phyloP scores from a whole-genome alignment of 2,329 filamentous ascomycete genomes.

The Amylocarpus encephaloides region DNA sequence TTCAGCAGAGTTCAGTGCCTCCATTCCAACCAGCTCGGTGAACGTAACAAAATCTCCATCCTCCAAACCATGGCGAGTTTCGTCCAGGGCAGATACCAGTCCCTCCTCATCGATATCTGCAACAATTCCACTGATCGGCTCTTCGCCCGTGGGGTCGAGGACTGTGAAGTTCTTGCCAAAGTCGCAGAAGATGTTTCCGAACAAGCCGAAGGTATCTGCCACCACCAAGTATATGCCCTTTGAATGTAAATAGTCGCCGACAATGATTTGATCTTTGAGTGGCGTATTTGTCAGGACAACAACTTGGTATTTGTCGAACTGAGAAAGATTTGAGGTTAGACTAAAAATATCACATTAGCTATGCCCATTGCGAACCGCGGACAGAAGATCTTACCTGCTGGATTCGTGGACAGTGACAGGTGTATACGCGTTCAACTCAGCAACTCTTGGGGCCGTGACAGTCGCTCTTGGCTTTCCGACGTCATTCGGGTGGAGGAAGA shows the following conservation, averaged over 20 bases:
- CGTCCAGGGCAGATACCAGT: conserved; percentile 85
- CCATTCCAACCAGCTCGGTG: conserved; percentile 88
- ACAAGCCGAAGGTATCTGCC: conserved; percentile 86
- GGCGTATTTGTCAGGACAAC: conserved; percentile 84
- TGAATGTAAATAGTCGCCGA: conserved; percentile 89
- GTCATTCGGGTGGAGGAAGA: conserved; percentile 85
- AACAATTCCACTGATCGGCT: conserved; percentile 78
- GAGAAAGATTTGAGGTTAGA: conserved; percentile 67
- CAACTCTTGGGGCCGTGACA: conserved; percentile 80
- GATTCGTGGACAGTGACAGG: conserved; percentile 73
- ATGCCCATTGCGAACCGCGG: background rate
- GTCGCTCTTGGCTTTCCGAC: conserved; percentile 86
- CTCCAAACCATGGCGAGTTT: conserved; percentile 89
- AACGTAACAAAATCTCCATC: conserved; percentile 97
- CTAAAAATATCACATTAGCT: conserved; percentile 36
- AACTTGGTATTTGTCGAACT: conserved; percentile 86
- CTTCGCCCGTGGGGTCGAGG: conserved; percentile 85
- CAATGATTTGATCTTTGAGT: conserved; percentile 70
- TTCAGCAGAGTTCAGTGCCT: conserved; percentile 72
- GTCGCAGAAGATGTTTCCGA: conserved; percentile 94
- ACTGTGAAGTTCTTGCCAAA: conserved; percentile 93
- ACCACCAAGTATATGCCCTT: conserved; percentile 89
- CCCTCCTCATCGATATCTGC: conserved; percentile 86
- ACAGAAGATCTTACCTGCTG: conserved; percentile 37
- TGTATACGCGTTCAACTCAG: conserved; percentile 94